Evolutionary conservation across 768 basidiomycete species (phyloP).

Genomic region (Coprinopsis sp.): DNA sequence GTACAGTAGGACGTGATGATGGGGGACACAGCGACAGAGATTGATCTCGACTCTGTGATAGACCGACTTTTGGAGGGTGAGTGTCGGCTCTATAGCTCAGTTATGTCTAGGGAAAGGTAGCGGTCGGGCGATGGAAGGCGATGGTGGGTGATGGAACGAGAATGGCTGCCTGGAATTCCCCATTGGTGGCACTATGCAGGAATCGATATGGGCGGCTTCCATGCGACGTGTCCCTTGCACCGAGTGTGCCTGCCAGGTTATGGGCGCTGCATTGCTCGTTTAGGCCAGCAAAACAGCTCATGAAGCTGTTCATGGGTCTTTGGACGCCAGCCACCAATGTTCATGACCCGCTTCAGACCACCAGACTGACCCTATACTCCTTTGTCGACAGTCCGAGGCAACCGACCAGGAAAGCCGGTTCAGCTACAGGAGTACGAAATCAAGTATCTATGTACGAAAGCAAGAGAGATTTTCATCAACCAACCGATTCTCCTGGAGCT

Average conservation of each 20-base stretch:
- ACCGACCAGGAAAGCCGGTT: constrained; percentile 97
- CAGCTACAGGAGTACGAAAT: constrained; percentile 99
- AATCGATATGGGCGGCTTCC: constrained; percentile 1
- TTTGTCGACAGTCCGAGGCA: constrained; percentile 76
- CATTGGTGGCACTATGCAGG: constrained; percentile 2
- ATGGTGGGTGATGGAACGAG: constrained; percentile 1
- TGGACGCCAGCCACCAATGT: constrained; percentile 5
- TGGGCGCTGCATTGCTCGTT: too few species aligned
- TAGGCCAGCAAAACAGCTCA: too few species aligned
- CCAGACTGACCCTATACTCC: constrained; percentile 21
- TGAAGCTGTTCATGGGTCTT: too few species aligned
- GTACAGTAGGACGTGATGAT: constrained; percentile 34
- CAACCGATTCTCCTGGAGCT: constrained; percentile 97
- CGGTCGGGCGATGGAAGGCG: constrained; percentile 5
- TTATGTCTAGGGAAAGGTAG: neutral
- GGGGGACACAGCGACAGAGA: constrained; percentile 84
- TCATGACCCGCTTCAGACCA: constrained; percentile 4
- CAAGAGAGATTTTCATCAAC: constrained; percentile 98
- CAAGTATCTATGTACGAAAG: constrained; percentile 98
- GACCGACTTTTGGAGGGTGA: constrained; percentile 96
- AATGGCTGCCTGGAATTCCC: neutral
- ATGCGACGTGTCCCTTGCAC: constrained; percentile 10
- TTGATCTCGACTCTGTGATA: constrained; percentile 99
- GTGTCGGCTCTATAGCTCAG: constrained; percentile 11
- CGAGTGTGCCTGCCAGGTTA: too few species aligned